Evolutionary conservation across 345 rosid genomes (phyloP), one percentile per base, ranked within the genome.

Genomic region (Citrus inodora): DNA sequence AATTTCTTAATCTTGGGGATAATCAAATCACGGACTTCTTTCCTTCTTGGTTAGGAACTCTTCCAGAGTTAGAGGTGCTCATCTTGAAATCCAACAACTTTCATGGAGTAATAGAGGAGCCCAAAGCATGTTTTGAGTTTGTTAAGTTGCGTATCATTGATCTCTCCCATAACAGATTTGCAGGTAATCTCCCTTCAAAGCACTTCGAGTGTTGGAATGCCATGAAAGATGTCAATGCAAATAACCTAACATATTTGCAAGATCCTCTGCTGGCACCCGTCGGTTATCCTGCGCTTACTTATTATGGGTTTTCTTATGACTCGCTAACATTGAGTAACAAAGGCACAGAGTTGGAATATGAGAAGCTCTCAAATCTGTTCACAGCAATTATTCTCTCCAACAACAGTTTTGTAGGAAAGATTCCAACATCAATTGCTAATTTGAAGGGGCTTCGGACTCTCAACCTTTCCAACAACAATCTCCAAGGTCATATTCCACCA

Each of bases 1-100:
- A 58, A 10, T 11, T n/a, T 75, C 72, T 85, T 17, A 27, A 80
- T 37, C 13, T 85, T 2, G 77, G 73, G 24, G 30, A 75, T 53
- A 75, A 71, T 58, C 10, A 22, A 10, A 69, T 82, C 8, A 5
- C 27, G 19, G 82, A 82, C 53, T 37, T 74, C 2, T 80, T 85
- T 22, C 85, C 80, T 0, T 80, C 56, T 40, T 80, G 77, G 84
- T 72, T 82, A 30, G 85, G 85, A 32, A 37, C 25, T 22, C 59
- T 78, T 19, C 55, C 58, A 0, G 27, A 42, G 33, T 55, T 82
- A 10, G 56, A 0, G 30, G 9, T 80, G 2, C 80, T 82, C 27
- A 40, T 53, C 6, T 48, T 80, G 30, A 17, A 64, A 37, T 65
- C 28, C 0, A 80, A 82, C 61, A 24, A 19, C 7, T 76, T 80